Base-by-base conservation (phyloP, 176 grass and related monocot species). In the Eremochloa ophiuroides region DNA sequence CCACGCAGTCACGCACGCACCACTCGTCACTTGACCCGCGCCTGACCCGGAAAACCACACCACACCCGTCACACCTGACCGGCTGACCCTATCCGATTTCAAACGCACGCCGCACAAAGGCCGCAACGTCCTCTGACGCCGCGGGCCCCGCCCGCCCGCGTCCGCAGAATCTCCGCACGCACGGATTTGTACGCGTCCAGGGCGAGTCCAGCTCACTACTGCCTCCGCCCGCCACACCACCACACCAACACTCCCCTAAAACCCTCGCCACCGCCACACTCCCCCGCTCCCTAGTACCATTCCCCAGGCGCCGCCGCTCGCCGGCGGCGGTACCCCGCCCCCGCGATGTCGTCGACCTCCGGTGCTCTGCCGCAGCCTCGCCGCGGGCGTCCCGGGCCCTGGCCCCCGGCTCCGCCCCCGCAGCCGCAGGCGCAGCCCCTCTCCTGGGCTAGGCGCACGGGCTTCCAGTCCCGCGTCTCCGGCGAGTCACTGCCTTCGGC, bases 401-500 rank as follows among this genome's bases (percentile, higher is more conserved):
- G 92, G 90, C 95, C 92, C 70, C 86, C 95, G 23, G 88, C 74
- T 29, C 86, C 84, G 47, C 90, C 86, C 14, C 78, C 84, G 25
- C 76, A 86, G 59, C 58, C 74, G 12, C 81, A 81, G 78, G 50
- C 79, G 44, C 85, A 72, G 80, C 88, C 91, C 38, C 93, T 95
- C 30, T 99, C 96, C 70, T 95, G 93, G 96, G 96, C 96, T 75
- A 93, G 90, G 93, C 89, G 93, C 70, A 95, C 96, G 12, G 96
- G 90, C 11, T 99, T 85, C 76, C 92, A 93, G 85, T 16, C 79
- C 15, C 71, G 88, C 23, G 75, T 91, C 51, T 91, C 94, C 42
- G 91, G 88, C 11, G 91, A 97, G 83, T 91, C 91, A 50, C 58
- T 50, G 48, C 62, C 76, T 31, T 71, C 81, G 37, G 77, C 81